Evolutionary conservation across 1,284 basidiomycete genomes (phyloP).

Genomic region (Cryptococcus hybrid): DNA sequence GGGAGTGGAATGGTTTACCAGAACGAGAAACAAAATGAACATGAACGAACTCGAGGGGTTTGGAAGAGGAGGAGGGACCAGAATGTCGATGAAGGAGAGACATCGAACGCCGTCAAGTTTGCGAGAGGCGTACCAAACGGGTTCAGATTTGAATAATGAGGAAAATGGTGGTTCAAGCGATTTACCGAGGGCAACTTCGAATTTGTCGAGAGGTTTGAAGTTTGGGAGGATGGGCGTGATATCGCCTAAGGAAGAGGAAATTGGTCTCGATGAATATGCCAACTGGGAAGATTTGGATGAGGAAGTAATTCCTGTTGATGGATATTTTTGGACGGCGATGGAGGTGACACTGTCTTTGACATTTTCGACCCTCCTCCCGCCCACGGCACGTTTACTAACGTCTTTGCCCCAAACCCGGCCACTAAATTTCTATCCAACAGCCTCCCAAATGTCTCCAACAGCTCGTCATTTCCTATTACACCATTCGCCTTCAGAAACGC

Average conservation of each 20-base stretch:
- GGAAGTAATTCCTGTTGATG: neutral
- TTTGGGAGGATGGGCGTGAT: slow-evolving; percentile 11
- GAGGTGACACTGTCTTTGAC: no score
- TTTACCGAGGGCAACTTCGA: slow-evolving; percentile 39
- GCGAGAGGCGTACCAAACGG: slow-evolving; percentile 41
- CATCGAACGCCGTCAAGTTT: slow-evolving; percentile 48
- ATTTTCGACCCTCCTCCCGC: neutral
- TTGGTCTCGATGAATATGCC: neutral
- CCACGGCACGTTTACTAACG: slow-evolving; percentile 28
- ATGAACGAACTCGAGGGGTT: slow-evolving; percentile 6
- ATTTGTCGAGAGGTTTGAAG: slow-evolving; percentile 8
- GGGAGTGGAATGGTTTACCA: slow-evolving; percentile 36
- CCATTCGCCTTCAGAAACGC: slow-evolving; percentile 20
- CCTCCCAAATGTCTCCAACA: slow-evolving; percentile 28
- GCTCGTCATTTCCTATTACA: slow-evolving; percentile 1
- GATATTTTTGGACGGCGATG: neutral
- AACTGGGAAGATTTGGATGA: neutral
- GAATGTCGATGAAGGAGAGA: slow-evolving; percentile 38
- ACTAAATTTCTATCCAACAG: slow-evolving; percentile 39
- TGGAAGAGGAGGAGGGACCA: slow-evolving; percentile 1
- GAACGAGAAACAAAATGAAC: slow-evolving; percentile 31
- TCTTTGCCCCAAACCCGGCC: slow-evolving; percentile 35
- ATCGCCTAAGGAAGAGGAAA: neutral
- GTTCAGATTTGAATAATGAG: slow-evolving; percentile 12
- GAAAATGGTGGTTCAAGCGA: slow-evolving; percentile 25